Evolutionary conservation across 2,329 filamentous ascomycete genomes (phyloP), one percentile per base, ranked within the genome.

Genomic region (Torrubiella hemipterigena): DNA sequence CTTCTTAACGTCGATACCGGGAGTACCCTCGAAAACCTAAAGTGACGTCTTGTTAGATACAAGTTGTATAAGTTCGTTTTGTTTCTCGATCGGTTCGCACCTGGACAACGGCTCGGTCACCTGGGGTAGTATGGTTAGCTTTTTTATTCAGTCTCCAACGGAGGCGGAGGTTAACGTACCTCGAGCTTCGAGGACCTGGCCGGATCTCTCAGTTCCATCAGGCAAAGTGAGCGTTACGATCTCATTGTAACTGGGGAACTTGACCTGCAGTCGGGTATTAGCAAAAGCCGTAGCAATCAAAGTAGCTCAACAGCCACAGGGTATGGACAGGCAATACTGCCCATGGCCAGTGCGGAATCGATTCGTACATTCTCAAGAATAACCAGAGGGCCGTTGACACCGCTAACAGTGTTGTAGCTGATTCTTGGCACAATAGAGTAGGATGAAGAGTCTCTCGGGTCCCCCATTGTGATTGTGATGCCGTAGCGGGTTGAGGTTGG

Each of bases 1-100:
- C 82, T 96, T 98, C 73, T 96, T 95, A 44, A 98, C 91, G 73
- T 98, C 91, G 56, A 98, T 91, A 54, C 91, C 91, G 28, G 87
- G 65, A 41, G 91, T 98, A 48, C 91, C 91, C 64, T 98, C 91
- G 56, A 98, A 98, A 47, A 96, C 87, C 81, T 93, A n/a, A n/a
- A 63, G 41, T 32, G 33, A 21, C 20, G n/a, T 12, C 25, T 23
- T 26, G 29, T 34, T 40, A 38, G 43, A 52, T 41, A 55, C 42
- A 38, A 32, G 33, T 29, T 28, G 33, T 34, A 27, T 15, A 16
- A 15, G 10, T 5, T 21, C 26, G n/a, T 18, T 37, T 31, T 28
- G 29, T 40, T 36, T 31, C 30, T n/a, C n/a, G n/a, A 23, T 32
- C 37, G 26, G 11, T 28, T 29, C 54, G 46, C 76, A 91, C 86